Base-by-base conservation (phyloP, 2,329 filamentous ascomycete genomes). In the Trichophyton rubrum region DNA sequence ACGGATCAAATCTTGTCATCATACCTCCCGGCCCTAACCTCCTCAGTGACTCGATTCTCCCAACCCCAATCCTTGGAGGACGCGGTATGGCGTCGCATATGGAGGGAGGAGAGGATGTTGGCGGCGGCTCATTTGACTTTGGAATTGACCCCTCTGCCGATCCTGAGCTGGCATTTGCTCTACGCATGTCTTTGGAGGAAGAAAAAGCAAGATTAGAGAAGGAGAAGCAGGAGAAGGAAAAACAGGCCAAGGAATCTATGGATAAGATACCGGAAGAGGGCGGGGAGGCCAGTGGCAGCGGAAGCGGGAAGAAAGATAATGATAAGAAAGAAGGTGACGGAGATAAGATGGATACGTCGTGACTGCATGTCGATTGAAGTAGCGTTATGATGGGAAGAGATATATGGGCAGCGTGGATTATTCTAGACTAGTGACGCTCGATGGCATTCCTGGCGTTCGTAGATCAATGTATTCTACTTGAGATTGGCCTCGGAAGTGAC, bases 161-260 rank as follows among this genome's bases (percentile, higher is more conserved):
- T 71, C 93, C 93, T 2, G 93, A 99, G 74, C 79, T 99, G 70
- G 93, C 93, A 22, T 83, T 99, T 67, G 93, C 93, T 59, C 79
- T 99, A 72, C 86, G 93, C 65, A 96, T 99, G 90, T 95, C 89
- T 75, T 90, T 95, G 83, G 93, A 99, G 73, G 93, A 99, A 73
- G 93, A 99, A 76, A 95, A 95, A 78, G 91, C 91, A 63, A 81
- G 93, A 68, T 86, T 95, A 75, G 91, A 96, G 73, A 90, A 90
- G 76, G 85, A 87, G 70, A 89, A 87, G 67, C 85, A 85, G 68
- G 84, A 89, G 64, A 86, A 89, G 67, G 86, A 89, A 67, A 82
- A 85, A 62, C 75, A 83, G 49, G 82, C 88, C 59, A 92, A 91
- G 78, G 84, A 84, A 49, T 83, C 85, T 59, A 79, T 97, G 66